Evolutionary conservation across 129 eudicot genomes (phyloP), one percentile per base, ranked within the genome.

Genomic region (Centella asiatica): DNA sequence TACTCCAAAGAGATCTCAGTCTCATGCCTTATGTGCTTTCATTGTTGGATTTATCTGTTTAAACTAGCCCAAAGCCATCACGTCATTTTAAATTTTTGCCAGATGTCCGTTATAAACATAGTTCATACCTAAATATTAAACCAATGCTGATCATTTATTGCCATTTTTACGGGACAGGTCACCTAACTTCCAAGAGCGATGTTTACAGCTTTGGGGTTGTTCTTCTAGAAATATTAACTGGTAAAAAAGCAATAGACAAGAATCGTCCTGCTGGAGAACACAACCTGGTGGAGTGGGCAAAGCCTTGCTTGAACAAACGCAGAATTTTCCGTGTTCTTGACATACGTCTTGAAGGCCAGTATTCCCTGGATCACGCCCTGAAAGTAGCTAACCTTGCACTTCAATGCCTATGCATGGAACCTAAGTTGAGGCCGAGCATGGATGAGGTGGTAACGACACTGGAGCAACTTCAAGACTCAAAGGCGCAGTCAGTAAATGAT

Each of bases 181-280:
- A 85, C 68, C 58, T 89, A 62, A 89, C 95, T 2, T 68, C 85
- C 28, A 89, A 85, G 78, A 89, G 90, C 31, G 95, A 89, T 45
- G 85, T 89, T 6, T 89, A 85, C 80, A 89, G 95, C 83, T 89
- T 82, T 15, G 97, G 97, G 13, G 95, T 85, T 29, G 97, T 85
- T 57, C 97, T 89, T 17, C 70, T 89, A 0, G 97, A 89, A 74
- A 74, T 89, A 44, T 44, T 89, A 67, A 72, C 97, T 0, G 97
- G 97, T 24, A 89, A 76, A 57, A 86, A 83, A 44, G 97, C 87
- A 50, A 83, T 89, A 56, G 97, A 89, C 88, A 89, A 83, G 69
- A 85, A 83, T 65, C 78, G 92, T 11, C 97, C 97, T 20, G 62
- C 80, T 2, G 86, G 95, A 15, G 88, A 85, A 57, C 95, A 80